Percentiles rank a stretch among this genome's conserved stretches.
These are phyloP conservation scores for Phytopythium boreale DNA, from an alignment of 352 stramenopile species.

Conservation along the genomic window DNA sequence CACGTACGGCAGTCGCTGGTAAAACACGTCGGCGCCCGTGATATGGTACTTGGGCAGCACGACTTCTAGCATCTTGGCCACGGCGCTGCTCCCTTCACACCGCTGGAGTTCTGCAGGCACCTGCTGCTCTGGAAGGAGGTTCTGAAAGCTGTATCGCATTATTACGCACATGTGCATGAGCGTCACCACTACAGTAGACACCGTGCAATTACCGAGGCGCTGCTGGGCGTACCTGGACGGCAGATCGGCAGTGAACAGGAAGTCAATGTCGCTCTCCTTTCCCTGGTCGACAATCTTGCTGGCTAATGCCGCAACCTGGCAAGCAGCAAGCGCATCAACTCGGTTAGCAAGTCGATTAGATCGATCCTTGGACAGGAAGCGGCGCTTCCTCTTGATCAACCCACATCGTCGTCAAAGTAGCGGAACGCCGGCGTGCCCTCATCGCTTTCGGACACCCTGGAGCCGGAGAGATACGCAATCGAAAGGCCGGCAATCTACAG, in stretches of 20 bases:
- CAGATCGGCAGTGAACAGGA: conserved; percentile 62
- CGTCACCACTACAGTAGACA: conserved; percentile 9
- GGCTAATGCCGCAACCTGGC: not conserved
- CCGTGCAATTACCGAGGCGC: not conserved
- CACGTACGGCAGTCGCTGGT: conserved; percentile 78
- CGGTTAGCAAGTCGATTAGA: not conserved
- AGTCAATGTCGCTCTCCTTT: conserved; percentile 41
- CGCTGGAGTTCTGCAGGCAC: conserved; percentile 45
- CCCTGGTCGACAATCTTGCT: not conserved
- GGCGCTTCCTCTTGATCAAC: not conserved
- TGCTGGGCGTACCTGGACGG: conserved; percentile 22
- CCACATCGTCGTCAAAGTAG: conserved; percentile 7
- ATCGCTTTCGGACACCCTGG: conserved; percentile 5
- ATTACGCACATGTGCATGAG: not conserved
- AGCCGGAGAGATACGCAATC: conserved; percentile 36
- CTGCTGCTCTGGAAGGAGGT: conserved; percentile 58
- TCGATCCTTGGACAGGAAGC: not conserved
- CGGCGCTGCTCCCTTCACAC: conserved; percentile 18
- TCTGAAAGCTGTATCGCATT: conserved; percentile 33
- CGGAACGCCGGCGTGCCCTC: not conserved
- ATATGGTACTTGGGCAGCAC: conserved; percentile 78
- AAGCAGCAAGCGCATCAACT: not conserved
- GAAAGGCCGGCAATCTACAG: conserved; percentile 38
- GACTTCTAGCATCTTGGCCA: conserved; percentile 35
- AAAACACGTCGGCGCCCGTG: conserved; percentile 60